Evolutionary conservation across 1,284 basidiomycete genomes (phyloP).

Genomic region (Leccinum variabile): DNA sequence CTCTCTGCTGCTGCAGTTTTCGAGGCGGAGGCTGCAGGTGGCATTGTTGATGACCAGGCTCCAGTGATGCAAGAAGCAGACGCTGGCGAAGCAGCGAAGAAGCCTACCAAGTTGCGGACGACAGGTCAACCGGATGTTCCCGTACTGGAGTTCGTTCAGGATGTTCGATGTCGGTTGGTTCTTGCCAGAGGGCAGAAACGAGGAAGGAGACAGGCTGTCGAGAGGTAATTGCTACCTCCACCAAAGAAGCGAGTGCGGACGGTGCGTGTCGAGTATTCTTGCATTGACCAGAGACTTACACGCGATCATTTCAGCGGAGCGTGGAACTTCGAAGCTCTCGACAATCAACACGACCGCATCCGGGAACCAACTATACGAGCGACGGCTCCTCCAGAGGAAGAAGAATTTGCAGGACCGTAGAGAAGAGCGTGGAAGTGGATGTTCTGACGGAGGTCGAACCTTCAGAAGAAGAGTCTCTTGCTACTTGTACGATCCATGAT

Average conservation of each 20-base stretch:
- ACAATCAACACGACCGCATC: slow-evolving; percentile 49
- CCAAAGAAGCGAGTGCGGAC: slow-evolving; percentile 53
- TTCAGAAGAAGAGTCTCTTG: slow-evolving; percentile 12
- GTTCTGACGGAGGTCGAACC: slow-evolving; percentile 19
- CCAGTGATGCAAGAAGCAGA: slow-evolving; percentile 10
- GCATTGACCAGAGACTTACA: neutral
- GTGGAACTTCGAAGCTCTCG: slow-evolving; percentile 48
- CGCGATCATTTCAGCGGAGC: slow-evolving; percentile 32
- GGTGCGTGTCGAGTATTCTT: slow-evolving; percentile 38
- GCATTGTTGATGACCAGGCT: slow-evolving; percentile 6
- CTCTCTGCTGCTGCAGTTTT: slow-evolving; percentile 43
- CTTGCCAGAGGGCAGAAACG: slow-evolving; percentile 70
- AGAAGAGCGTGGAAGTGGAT: slow-evolving; percentile 5
- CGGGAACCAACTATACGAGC: slow-evolving; percentile 45
- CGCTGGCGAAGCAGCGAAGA: slow-evolving; percentile 22
- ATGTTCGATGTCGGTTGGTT: slow-evolving; percentile 91
- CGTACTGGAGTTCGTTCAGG: slow-evolving; percentile 71
- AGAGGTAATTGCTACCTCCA: slow-evolving; percentile 41
- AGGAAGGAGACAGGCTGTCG: slow-evolving; percentile 48
- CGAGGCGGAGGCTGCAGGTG: slow-evolving; percentile 37
- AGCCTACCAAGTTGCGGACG: slow-evolving; percentile 16
- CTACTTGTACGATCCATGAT: neutral
- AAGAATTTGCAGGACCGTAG: slow-evolving; percentile 24
- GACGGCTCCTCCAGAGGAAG: slow-evolving; percentile 20
- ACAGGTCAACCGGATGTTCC: slow-evolving; percentile 41